Evolutionary conservation across 495 filamentous ascomycete species (phyloP), one percentile per base, ranked within the genome.

Genomic region (Penicillium turbatum): DNA sequence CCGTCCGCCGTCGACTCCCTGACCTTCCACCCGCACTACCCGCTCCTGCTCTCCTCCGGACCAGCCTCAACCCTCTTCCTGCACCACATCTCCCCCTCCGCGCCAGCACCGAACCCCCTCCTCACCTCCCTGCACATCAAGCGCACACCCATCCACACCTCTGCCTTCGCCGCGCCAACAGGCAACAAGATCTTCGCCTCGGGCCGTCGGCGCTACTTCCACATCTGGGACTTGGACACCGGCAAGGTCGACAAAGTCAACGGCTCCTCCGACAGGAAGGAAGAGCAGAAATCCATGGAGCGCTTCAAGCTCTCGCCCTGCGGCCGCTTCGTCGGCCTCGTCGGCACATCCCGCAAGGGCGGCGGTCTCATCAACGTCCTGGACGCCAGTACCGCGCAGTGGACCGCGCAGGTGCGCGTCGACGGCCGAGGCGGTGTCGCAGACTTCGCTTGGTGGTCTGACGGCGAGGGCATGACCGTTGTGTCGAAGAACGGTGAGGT

Each of bases 211-310:
- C 84, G 86, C 55, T 97, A 93, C 69, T 96, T 96, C 73, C 93
- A 97, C 72, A 84, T 83, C 60, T 98, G 93, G 93, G 85, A 97
- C 64, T 77, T 98, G 3, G 68, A 84, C 36, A 82, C 87, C 6
- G 95, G 93, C 19, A 75, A 74, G 19, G 79, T 97, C 27, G 86
- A 92, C 64, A 95, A 95, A 54, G 79, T 97, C 38, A 88, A 90
- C 59, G 90, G 88, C 41, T 59, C 73, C 21, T 61, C 71, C 10
- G 73, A 76, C 59, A 88, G 95, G 47, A 83, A 86, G 53, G 79
- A 85, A 49, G 88, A 92, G 66, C 93, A 97, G 65, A 86, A 80
- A 42, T 88, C 82, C 47, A 96, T 96, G 90, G 95, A 97, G 68
- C 76, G 77, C 35, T 92, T 98, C 74, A 88, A 87, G 59, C 73